Evolutionary conservation across 768 basidiomycete species (phyloP).

Genomic region (Chlorophyllum brunneum): DNA sequence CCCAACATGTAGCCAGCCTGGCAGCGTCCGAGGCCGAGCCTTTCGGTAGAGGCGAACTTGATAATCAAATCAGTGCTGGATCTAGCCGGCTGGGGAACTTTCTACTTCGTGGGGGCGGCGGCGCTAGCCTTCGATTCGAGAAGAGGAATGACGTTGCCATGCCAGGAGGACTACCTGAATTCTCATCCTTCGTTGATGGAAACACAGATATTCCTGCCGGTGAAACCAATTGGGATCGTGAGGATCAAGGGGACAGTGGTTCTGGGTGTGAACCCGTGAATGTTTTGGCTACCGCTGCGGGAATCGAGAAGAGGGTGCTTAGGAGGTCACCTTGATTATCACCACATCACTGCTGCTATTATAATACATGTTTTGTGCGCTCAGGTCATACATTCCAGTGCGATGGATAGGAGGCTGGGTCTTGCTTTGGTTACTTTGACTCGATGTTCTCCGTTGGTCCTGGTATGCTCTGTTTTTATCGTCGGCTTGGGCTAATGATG

Average conservation of each 20-base stretch:
- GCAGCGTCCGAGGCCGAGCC: background rate
- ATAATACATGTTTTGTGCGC: too few relatives aligned
- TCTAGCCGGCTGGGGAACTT: background rate
- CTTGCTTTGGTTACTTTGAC: too few relatives aligned
- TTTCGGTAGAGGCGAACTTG: background rate
- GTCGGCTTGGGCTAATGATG: too few relatives aligned
- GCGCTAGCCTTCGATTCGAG: slow-evolving; percentile 9
- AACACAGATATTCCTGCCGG: background rate
- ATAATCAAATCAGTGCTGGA: background rate
- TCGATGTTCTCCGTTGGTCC: too few relatives aligned
- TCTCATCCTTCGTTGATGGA: slow-evolving; percentile 1
- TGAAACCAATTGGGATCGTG: background rate
- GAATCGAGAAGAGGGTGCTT: slow-evolving; percentile 14
- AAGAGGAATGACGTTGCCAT: background rate
- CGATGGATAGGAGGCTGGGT: too few relatives aligned
- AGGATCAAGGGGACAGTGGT: background rate
- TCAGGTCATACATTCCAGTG: too few relatives aligned
- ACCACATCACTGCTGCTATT: too few relatives aligned
- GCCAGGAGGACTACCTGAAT: background rate
- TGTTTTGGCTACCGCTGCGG: slow-evolving; percentile 16
- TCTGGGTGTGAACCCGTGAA: background rate
- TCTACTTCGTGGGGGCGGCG: slow-evolving; percentile 9
- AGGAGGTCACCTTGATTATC: slow-evolving; percentile 4
- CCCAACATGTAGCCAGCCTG: background rate
- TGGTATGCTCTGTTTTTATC: too few relatives aligned